Percentiles rank a stretch among this genome's conserved stretches.
Conservation (phyloP, 257 asterid genomes). For the Lantana camara region DNA sequence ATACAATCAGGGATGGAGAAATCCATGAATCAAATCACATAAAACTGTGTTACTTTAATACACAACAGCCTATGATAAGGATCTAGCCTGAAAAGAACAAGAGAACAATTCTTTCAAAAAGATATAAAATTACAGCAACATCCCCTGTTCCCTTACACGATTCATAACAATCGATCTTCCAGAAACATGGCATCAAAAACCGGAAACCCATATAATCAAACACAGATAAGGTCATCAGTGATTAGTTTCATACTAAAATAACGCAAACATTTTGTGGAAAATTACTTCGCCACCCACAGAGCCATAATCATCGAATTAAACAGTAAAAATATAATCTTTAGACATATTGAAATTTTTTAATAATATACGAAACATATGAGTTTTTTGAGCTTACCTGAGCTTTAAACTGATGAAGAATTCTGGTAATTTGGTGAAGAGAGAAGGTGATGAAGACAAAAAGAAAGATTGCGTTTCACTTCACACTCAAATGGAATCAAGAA, state of each 20-base stretch:
- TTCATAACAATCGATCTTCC: neutral
- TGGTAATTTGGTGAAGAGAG: constrained; percentile 2
- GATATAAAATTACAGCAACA: neutral
- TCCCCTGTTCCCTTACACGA: constrained; percentile 1
- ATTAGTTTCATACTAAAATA: neutral
- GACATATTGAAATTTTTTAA: neutral
- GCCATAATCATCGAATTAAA: neutral
- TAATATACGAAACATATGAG: neutral
- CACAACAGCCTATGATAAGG: neutral
- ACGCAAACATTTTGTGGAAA: neutral
- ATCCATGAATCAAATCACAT: too few relatives aligned
- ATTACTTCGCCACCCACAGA: constrained; percentile 17
- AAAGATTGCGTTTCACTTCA: constrained; percentile 30
- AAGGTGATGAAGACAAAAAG: constrained; percentile 5
- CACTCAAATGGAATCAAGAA: constrained; percentile 31
- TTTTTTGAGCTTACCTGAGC: constrained; percentile 31
- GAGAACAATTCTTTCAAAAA: neutral
- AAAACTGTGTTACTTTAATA: neutral
- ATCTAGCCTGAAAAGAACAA: neutral
- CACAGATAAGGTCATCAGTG: neutral
- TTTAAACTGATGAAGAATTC: neutral
- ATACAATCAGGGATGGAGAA: too few relatives aligned
- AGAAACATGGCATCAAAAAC: constrained; percentile 1
- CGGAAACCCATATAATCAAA: neutral
- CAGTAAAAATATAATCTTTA: constrained; percentile 2